Evolutionary conservation across 2,329 filamentous ascomycete species (phyloP).

Genomic region (Colletotrichum sp.): DNA sequence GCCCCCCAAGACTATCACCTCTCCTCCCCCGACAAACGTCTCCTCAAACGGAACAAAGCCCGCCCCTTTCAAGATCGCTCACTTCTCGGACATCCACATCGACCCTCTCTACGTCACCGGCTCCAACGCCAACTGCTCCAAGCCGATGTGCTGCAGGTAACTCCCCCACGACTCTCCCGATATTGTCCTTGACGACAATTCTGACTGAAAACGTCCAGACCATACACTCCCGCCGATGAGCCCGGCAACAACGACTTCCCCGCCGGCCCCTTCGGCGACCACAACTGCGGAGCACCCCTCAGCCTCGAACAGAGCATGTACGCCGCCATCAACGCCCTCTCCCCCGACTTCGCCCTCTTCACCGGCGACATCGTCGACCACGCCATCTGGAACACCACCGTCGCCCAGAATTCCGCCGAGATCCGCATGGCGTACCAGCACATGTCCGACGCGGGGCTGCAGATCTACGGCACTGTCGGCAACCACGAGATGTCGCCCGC

Average conservation of each 20-base stretch:
- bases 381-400: conserved; percentile 50
- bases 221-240: conserved; percentile 50
- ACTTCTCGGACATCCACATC: conserved; percentile 66
- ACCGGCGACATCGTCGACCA: conserved; percentile 65
- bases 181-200: too few relatives aligned
- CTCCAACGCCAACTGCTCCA: conserved; percentile 58
- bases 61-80: conserved; percentile 57
- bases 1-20: background rate
- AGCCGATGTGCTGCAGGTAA: conserved; percentile 63
- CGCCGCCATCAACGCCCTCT: conserved; percentile 49
- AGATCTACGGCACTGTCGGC: conserved; percentile 58
- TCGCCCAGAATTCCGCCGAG: conserved; percentile 32
- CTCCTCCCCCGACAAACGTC: background rate
- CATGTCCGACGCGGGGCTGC: conserved; percentile 46
- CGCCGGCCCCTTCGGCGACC: conserved; percentile 57
- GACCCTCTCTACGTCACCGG: conserved; percentile 60
- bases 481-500: conserved; percentile 61
- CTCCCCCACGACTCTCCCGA: background rate
- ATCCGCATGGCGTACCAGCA: conserved; percentile 51
- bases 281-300: conserved; percentile 57
- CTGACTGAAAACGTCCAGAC: conserved; percentile 20
- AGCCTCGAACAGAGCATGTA: conserved; percentile 61
- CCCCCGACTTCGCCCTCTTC: conserved; percentile 60
- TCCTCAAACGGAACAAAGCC: background rate
- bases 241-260: conserved; percentile 54